Evolutionary conservation across 192 early-diverging fungal species (phyloP).

Genomic region (Dissophora ornata): DNA sequence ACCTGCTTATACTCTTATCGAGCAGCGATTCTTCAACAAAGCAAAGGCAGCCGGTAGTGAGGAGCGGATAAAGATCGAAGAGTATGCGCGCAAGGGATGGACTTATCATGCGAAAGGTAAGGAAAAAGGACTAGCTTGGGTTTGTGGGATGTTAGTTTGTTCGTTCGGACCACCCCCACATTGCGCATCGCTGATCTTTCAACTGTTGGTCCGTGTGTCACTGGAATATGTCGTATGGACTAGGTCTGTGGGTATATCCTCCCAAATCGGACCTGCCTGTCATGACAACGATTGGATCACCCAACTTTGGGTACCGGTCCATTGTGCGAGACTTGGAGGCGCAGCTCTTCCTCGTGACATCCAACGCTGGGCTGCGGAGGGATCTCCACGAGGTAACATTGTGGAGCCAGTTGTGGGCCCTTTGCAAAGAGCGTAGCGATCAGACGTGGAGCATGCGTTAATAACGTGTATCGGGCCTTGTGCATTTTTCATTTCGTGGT

Average conservation of each 20-base stretch:
- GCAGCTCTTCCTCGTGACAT: constrained; percentile 82
- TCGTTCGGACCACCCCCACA: too few relatives aligned
- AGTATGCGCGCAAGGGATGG: constrained; percentile 86
- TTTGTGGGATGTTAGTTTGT: not conserved
- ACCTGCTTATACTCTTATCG: constrained; percentile 89
- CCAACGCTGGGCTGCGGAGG: constrained; percentile 62
- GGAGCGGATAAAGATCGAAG: constrained; percentile 73
- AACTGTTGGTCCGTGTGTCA: too few relatives aligned
- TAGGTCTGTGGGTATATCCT: constrained; percentile 83
- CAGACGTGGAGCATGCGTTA: too few relatives aligned
- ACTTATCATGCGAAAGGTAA: constrained; percentile 98
- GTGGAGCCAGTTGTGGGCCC: too few relatives aligned
- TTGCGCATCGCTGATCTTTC: too few relatives aligned
- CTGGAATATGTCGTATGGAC: too few relatives aligned
- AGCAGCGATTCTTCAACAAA: constrained; percentile 72
- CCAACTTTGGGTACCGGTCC: constrained; percentile 94
- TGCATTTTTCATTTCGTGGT: not conserved
- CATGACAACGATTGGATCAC: constrained; percentile 90
- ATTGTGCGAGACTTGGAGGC: constrained; percentile 93
- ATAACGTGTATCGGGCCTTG: too few relatives aligned
- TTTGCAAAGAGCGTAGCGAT: too few relatives aligned
- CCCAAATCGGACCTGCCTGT: constrained; percentile 65
- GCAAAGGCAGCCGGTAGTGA: constrained; percentile 55
- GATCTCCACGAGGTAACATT: constrained; percentile 65
- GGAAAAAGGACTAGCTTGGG: not conserved